Conservation (phyloP, 495 filamentous ascomycete genomes). For the Daldinia decipiens region DNA sequence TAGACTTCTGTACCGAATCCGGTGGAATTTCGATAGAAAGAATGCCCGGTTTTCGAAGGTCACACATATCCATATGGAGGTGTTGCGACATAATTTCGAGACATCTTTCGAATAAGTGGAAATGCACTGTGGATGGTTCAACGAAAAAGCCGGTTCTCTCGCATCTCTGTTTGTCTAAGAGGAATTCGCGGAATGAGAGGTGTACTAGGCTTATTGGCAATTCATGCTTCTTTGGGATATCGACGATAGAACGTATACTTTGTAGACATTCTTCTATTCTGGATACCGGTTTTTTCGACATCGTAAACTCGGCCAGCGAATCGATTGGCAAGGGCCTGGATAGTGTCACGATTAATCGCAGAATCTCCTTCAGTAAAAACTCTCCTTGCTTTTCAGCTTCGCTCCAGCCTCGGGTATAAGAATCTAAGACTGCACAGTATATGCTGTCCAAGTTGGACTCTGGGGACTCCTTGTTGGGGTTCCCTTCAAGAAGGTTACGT, state of each 20-base stretch:
- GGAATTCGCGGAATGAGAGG: slow-evolving; percentile 27
- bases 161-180: slow-evolving; percentile 10
- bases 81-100: slow-evolving; percentile 20
- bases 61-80: slow-evolving; percentile 27
- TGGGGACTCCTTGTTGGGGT: neutral
- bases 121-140: slow-evolving; percentile 5
- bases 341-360: slow-evolving; percentile 14
- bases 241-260: slow-evolving; percentile 15
- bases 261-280: neutral
- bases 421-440: slow-evolving; percentile 17
- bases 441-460: slow-evolving; percentile 3
- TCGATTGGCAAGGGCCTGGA: slow-evolving; percentile 9
- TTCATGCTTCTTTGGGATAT: slow-evolving; percentile 4
- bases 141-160: slow-evolving; percentile 1
- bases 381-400: slow-evolving; percentile 16
- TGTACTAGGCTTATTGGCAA: slow-evolving; percentile 7
- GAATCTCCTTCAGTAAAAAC: neutral
- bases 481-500: slow-evolving; percentile 5
- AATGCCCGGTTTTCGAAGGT: slow-evolving; percentile 12
- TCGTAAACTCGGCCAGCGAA: slow-evolving; percentile 4
- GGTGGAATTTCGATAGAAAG: slow-evolving; percentile 1
- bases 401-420: neutral
- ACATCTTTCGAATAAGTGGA: slow-evolving; percentile 12
- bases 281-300: neutral
- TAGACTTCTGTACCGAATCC: neutral